Conservation (phyloP, 1,284 basidiomycete species). For the Porodaedalea pini region DNA sequence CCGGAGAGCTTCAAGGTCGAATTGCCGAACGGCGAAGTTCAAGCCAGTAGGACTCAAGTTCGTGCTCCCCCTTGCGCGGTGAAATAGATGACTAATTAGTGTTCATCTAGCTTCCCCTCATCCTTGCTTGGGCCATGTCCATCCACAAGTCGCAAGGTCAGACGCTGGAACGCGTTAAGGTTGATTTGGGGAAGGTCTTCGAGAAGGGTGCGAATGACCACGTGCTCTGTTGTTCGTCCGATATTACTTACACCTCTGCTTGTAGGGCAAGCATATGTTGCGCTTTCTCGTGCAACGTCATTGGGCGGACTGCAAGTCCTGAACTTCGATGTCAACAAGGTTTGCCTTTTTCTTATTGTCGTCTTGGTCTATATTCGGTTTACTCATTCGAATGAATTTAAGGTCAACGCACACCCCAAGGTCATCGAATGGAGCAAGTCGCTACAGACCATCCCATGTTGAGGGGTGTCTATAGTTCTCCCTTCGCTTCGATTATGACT, state of each 20-base stretch:
- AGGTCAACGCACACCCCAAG: slow-evolving; percentile 39
- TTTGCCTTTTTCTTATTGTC: slow-evolving; percentile 26
- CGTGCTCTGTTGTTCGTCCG: neutral
- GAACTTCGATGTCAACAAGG: slow-evolving; percentile 80
- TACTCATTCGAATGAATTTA: neutral
- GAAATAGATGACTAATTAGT: slow-evolving; percentile 21
- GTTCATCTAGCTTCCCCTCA: slow-evolving; percentile 61
- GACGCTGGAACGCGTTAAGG: slow-evolving; percentile 81
- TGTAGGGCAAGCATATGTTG: slow-evolving; percentile 89
- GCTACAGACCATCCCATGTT: slow-evolving; percentile 25
- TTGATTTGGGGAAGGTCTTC: slow-evolving; percentile 78
- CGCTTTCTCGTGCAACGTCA: slow-evolving; percentile 90
- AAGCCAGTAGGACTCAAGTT: slow-evolving; percentile 70
- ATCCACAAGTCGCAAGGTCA: slow-evolving; percentile 95
- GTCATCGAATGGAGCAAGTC: slow-evolving; percentile 38
- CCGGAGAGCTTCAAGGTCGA: slow-evolving; percentile 85
- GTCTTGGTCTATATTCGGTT: neutral
- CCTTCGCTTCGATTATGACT: no score
- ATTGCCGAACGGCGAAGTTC: slow-evolving; percentile 76
- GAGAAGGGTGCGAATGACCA: slow-evolving; percentile 67
- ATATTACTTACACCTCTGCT: neutral
- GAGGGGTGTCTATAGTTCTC: neutral
- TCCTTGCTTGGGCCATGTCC: slow-evolving; percentile 91
- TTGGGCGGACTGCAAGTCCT: slow-evolving; percentile 89
- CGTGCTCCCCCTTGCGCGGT: slow-evolving; percentile 24